These are phyloP conservation scores for Vinca minor DNA, from an alignment of 257 asterid genomes.

Conservation along the genomic window DNA sequence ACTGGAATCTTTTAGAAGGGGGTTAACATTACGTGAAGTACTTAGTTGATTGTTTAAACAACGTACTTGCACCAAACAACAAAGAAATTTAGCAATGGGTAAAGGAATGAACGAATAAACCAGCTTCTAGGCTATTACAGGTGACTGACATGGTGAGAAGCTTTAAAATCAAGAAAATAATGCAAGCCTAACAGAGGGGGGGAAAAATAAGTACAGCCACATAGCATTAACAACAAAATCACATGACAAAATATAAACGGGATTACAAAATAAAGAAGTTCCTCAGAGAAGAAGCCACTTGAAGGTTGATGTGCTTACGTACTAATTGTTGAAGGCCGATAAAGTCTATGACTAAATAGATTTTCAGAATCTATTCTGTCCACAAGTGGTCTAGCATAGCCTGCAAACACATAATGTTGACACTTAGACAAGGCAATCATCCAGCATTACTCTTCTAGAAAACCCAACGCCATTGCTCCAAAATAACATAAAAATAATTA, in stretches of 20 bases:
- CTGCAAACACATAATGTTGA: conserved; percentile 28
- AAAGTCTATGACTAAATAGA: conserved; percentile 60
- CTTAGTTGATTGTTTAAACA: too few species aligned
- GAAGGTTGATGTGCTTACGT: conserved; percentile 53
- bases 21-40: background rate
- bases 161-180: background rate
- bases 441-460: background rate
- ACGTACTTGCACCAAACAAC: conserved; percentile 4
- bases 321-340: conserved; percentile 83
- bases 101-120: conserved; percentile 1
- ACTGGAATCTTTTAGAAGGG: background rate
- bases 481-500: background rate
- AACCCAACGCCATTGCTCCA: background rate
- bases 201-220: background rate
- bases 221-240: background rate
- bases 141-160: background rate
- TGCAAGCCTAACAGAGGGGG: background rate
- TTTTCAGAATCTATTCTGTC: conserved; percentile 73
- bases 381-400: conserved; percentile 93
- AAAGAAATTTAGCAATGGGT: background rate
- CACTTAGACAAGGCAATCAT: background rate
- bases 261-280: background rate
- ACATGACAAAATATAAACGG: background rate
- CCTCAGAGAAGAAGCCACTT: background rate
- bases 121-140: background rate